Evolutionary conservation across 176 grass and related monocot species (phyloP), one percentile per base, ranked within the genome.

Genomic region (Oryza coarctata): DNA sequence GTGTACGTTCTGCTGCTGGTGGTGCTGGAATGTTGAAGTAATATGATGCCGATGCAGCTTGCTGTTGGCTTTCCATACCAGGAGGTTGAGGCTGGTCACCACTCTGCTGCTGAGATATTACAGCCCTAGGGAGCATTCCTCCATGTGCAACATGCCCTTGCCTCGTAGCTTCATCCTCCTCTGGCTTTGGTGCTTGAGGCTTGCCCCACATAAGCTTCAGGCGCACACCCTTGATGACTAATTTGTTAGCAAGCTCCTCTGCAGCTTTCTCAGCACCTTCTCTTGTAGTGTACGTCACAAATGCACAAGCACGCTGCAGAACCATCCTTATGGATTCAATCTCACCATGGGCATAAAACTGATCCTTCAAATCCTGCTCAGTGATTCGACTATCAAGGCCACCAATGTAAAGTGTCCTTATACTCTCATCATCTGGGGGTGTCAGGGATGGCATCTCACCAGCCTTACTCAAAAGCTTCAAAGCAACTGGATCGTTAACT

Each of bases 291-390:
- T 95, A 95, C 55, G 96, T 99, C 22, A 94, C 85, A 80, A 99
- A 99, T 31, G 96, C 89, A 74, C 85, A 90, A 18, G 96, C 90
- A 45, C 96, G 83, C 57, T 99, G 93, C 38, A 93, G 63, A 26
- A 99, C 96, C 93, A 99, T 99, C 73, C 96, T 90, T 65, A 99
- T 88, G n/a, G 90, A 93, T 63, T 99, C 96, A 8, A 99, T 99
- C 70, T 99, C 96, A 70, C 96, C 96, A 84, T 99, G 89, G 7
- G 83, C 91, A 50, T 99, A 99, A 70, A 99, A 99, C 23, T 95
- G 89, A 83, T 99, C 96, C 72, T 89, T 91, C 76, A 99, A 77
- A 77, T 95, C 96, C 62, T 92, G 96, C 76, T 95, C 96, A 22
- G 87, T 91, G 28, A 99, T 60, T 65, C 89, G 75, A 27, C 73